A percentile compares a stretch with the other conserved stretches of the same genome.
Conservation (phyloP, 2,329 filamentous ascomycete genomes). For the Trichothecium sympodiale region DNA sequence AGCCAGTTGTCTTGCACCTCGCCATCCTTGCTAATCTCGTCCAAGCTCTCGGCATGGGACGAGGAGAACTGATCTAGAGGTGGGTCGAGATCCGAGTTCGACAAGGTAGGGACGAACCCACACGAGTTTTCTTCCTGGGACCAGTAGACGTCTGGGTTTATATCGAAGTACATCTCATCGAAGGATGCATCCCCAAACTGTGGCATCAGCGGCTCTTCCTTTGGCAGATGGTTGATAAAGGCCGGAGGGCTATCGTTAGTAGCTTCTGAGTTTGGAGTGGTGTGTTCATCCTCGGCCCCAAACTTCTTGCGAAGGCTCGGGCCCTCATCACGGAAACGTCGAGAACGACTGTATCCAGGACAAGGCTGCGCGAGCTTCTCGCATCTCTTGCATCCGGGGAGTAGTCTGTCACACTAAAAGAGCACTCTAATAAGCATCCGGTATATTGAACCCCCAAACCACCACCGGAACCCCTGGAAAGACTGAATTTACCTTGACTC, state of each 20-base stretch:
- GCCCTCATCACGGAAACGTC: slow-evolving; percentile 9
- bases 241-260: too few species aligned
- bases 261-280: too few species aligned
- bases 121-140: slow-evolving; percentile 8
- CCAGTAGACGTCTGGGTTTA: slow-evolving; percentile 9
- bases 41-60: too few species aligned
- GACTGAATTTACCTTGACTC: slow-evolving; percentile 11
- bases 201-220: too few species aligned
- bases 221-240: too few species aligned
- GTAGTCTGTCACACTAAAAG: slow-evolving; percentile 8
- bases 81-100: neutral
- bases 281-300: too few species aligned
- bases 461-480: too few species aligned
- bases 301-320: slow-evolving; percentile 8
- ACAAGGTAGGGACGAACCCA: slow-evolving; percentile 6
- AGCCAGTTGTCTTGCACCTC: slow-evolving; percentile 1
- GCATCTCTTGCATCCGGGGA: slow-evolving; percentile 8
- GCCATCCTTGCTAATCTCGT: neutral
- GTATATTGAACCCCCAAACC: neutral
- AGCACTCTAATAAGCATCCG: neutral
- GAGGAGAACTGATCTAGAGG: neutral
- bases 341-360: slow-evolving; percentile 10
- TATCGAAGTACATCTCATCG: slow-evolving; percentile 8
- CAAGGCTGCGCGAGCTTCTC: slow-evolving; percentile 9
- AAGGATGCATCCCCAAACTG: neutral